Conservation (phyloP, 495 filamentous ascomycete genomes). For the Immersiella caudata region DNA sequence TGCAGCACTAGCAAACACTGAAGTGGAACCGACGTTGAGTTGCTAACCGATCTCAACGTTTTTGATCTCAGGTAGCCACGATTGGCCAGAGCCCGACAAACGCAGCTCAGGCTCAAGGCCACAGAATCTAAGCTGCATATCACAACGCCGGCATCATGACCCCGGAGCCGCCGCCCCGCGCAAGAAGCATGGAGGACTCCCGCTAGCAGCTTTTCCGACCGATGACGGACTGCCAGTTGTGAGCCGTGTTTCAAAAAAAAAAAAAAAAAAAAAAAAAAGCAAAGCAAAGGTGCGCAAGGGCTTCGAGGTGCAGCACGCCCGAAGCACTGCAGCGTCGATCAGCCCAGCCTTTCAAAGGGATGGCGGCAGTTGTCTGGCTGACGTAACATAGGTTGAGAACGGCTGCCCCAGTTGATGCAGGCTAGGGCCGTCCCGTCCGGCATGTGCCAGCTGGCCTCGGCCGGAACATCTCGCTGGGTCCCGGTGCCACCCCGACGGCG, state of each 20-base stretch:
- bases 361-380: background rate
- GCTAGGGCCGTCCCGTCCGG: no score
- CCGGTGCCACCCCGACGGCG: no score
- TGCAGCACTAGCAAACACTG: no score
- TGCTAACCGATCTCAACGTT: background rate
- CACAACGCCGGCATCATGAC: background rate
- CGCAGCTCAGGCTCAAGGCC: background rate
- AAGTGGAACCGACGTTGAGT: background rate
- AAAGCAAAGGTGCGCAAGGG: no score
- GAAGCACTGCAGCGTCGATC: background rate
- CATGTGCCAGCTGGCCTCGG: no score
- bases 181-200: background rate
- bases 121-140: background rate
- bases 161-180: background rate
- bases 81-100: background rate
- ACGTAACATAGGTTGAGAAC: background rate
- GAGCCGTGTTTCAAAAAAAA: background rate
- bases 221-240: background rate
- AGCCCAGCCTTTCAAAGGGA: background rate
- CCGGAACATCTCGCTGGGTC: no score
- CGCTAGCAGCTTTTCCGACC: background rate
- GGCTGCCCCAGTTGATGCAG: no score
- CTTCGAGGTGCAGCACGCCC: background rate
- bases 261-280: background rate
- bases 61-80: background rate